Base-by-base conservation (phyloP, 1,284 basidiomycete species). In the Moesziomyces globuligerus region DNA sequence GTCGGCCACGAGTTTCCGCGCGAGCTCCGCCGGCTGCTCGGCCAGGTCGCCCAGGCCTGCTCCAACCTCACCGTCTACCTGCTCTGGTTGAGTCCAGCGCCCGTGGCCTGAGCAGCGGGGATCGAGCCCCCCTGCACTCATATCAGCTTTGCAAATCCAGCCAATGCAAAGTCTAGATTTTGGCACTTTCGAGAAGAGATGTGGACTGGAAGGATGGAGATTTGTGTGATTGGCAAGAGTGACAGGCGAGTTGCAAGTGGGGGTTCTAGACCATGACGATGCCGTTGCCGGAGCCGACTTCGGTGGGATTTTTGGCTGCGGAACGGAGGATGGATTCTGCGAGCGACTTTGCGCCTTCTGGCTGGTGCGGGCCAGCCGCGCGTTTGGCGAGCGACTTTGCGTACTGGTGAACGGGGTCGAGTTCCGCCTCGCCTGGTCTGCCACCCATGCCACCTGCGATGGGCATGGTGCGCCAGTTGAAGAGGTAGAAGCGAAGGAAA, bases 401-500 rank as follows among this genome's bases (percentile, higher is more conserved):
- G 40, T 70, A 49, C 13, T 24, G 41, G 3, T 67, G 67, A 0
- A 75, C 74, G 1, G 80, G 80, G 48, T 82, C 80, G 15, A 78
- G 53, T 39, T 75, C 79, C 6, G 58, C 29, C 44, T 82, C 80
- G 13, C 75, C 76, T 8, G 78, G 59, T 36, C 79, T 53, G 3
- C 21, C 32, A 0, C 80, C 80, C 67, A 82, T 77, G 3, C 80
- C 80, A 5, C 80, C 80, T 2, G 78, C 67, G 10, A 82, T 46
- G 0, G 80, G 80, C 17, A 47, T 43, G 1, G 77, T 72, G 11
- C 74, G 53, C 80, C 80, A 82, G 49, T 82, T 82, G 58, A 78
- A 97, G 51, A 97, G 84, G 83, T 97, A 96, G 83, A 90, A 92
- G 73, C 92, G 91, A 42, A 98, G 86, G 81, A 90, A 87, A 3